Percentiles rank a stretch among this genome's conserved stretches.
Conservation (phyloP, 139 green algal species). For the Chlorella sp. region DNA sequence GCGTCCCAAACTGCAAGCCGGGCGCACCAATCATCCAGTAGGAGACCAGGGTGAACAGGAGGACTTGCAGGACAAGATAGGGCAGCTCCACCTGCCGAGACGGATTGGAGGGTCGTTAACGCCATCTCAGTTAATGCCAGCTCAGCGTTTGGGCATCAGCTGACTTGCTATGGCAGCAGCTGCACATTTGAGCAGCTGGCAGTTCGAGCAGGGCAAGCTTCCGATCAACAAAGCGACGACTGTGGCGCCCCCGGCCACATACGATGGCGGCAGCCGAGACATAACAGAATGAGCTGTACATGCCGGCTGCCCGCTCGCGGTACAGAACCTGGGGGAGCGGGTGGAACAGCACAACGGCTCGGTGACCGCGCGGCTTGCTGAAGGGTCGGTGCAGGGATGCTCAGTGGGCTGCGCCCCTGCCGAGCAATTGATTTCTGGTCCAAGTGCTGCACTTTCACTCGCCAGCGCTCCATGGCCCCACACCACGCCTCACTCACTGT, state of each 20-base stretch:
- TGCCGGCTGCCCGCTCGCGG: background rate
- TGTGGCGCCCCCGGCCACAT: background rate
- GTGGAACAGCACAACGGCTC: too few species aligned
- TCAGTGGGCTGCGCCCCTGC: too few species aligned
- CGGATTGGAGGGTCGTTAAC: background rate
- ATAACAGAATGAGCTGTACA: background rate
- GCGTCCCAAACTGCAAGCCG: too few species aligned
- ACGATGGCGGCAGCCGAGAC: background rate
- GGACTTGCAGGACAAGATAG: background rate
- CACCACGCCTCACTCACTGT: background rate
- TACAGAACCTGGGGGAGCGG: background rate
- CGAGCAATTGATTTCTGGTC: too few species aligned
- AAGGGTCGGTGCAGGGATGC: too few species aligned
- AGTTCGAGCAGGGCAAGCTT: background rate
- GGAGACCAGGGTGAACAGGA: background rate
- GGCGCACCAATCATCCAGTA: slow-evolving; percentile 1
- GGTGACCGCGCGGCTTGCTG: too few species aligned
- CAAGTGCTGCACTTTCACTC: too few species aligned
- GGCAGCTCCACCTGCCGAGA: background rate
- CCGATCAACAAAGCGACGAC: background rate
- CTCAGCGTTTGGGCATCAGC: too few species aligned
- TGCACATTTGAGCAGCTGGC: background rate
- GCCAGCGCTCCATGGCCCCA: too few species aligned
- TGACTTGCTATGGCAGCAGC: background rate
- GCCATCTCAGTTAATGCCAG: too few species aligned